These are phyloP conservation scores for Clathrus columnatus DNA, from an alignment of 768 basidiomycete species.

Conservation along the genomic window DNA sequence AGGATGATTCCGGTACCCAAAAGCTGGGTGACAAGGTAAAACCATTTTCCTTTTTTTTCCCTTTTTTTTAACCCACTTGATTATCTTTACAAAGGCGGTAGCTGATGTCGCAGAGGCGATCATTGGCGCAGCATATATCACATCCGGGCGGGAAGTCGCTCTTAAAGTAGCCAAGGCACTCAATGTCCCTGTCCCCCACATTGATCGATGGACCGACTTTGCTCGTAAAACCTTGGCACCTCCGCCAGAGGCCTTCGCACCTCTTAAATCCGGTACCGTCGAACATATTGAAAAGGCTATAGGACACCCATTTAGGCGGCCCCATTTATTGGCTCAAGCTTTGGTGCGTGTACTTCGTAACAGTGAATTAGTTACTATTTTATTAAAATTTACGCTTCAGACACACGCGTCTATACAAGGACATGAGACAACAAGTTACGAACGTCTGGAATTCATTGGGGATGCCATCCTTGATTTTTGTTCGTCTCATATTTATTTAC, in stretches of 20 bases:
- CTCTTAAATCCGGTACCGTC: constrained; percentile 39
- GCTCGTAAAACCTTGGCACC: constrained; percentile 30
- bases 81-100: constrained; percentile 42
- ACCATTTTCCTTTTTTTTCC: constrained; percentile 3
- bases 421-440: constrained; percentile 51
- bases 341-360: constrained; percentile 40
- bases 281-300: constrained; percentile 54
- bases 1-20: constrained; percentile 35
- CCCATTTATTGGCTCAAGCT: constrained; percentile 61
- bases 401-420: constrained; percentile 58
- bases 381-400: constrained; percentile 29
- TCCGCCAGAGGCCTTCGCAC: constrained; percentile 35
- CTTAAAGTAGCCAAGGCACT: constrained; percentile 57
- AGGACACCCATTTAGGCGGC: constrained; percentile 51
- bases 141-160: constrained; percentile 60
- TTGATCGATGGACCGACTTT: constrained; percentile 71
- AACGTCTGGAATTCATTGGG: constrained; percentile 77
- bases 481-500: constrained; percentile 27
- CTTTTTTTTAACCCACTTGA: constrained; percentile 1
- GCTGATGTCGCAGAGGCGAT: constrained; percentile 84
- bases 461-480: constrained; percentile 81
- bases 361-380: neutral
- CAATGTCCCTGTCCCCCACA: constrained; percentile 51
- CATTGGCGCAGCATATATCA: constrained; percentile 72
- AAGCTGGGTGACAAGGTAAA: constrained; percentile 74